Evolutionary conservation across 257 asterid species (phyloP).

Genomic region (Plantago ovata): DNA sequence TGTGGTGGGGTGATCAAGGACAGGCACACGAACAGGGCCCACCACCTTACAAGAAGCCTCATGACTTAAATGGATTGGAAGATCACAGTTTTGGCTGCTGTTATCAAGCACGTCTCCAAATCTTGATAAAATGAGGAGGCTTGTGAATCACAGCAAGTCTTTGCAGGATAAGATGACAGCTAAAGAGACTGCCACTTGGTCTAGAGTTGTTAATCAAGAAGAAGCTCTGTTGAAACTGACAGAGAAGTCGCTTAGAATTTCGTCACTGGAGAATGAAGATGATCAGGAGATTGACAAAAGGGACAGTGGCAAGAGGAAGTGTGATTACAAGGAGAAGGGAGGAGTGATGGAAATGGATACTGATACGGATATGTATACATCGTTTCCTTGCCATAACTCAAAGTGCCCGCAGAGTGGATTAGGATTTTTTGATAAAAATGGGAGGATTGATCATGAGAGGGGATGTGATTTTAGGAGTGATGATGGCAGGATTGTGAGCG

Average conservation of each 20-base stretch:
- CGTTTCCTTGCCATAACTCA: not conserved
- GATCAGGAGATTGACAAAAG: not conserved
- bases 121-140: constrained; percentile 32
- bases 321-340: constrained; percentile 1
- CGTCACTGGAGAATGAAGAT: constrained; percentile 16
- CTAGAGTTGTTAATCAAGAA: constrained; percentile 42
- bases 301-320: constrained; percentile 36
- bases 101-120: constrained; percentile 52
- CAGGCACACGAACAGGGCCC: constrained; percentile 36
- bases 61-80: constrained; percentile 63
- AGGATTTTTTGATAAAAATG: constrained; percentile 29
- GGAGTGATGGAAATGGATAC: too few species aligned
- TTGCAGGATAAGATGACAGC: constrained; percentile 63
- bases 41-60: constrained; percentile 68
- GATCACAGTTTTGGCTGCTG: constrained; percentile 46
- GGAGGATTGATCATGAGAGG: constrained; percentile 22
- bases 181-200: constrained; percentile 41
- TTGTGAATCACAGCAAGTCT: constrained; percentile 52
- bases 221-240: constrained; percentile 31
- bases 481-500: not conserved
- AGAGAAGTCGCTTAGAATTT: constrained; percentile 27
- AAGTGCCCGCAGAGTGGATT: not conserved
- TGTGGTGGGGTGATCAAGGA: constrained; percentile 72
- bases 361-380: not conserved
- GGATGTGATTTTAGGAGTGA: not conserved